Percentiles rank a stretch among this genome's conserved stretches.
Evolutionary conservation across 1,284 basidiomycete species (phyloP).

Genomic region (Ceraceosorus guamensis): DNA sequence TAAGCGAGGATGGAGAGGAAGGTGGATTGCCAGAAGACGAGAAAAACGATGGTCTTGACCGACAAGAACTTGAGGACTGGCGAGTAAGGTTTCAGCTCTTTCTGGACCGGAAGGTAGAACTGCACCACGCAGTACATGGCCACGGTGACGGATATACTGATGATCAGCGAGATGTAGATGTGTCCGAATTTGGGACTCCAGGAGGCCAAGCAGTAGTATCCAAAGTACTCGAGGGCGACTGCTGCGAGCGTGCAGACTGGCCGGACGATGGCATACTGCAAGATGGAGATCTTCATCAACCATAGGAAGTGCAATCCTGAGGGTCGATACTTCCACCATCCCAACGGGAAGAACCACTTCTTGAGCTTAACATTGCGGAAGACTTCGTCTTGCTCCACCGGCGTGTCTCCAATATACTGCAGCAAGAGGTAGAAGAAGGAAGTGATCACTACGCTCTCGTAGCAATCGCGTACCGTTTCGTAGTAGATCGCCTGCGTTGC

Average conservation of each 20-base stretch:
- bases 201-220: slow-evolving; percentile 65
- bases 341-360: slow-evolving; percentile 67
- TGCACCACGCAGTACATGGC: slow-evolving; percentile 74
- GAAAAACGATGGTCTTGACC: slow-evolving; percentile 68
- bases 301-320: slow-evolving; percentile 60
- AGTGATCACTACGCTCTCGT: slow-evolving; percentile 50
- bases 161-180: slow-evolving; percentile 55
- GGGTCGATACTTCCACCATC: slow-evolving; percentile 61
- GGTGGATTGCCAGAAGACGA: slow-evolving; percentile 72
- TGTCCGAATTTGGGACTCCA: slow-evolving; percentile 67
- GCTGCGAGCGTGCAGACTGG: slow-evolving; percentile 61
- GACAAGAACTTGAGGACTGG: slow-evolving; percentile 63
- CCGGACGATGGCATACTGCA: slow-evolving; percentile 70
- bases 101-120: slow-evolving; percentile 60
- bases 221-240: slow-evolving; percentile 60
- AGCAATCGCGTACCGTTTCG: slow-evolving; percentile 44
- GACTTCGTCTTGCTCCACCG: slow-evolving; percentile 59
- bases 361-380: slow-evolving; percentile 54
- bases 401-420: slow-evolving; percentile 62
- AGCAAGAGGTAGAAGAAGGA: slow-evolving; percentile 72
- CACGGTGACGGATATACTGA: slow-evolving; percentile 66
- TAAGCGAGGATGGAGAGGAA: slow-evolving; percentile 59
- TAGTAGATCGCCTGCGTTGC: slow-evolving; percentile 44
- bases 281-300: slow-evolving; percentile 67
- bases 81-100: slow-evolving; percentile 57